Conservation (phyloP, 2,329 filamentous ascomycete genomes). For the Claviceps digitariae region DNA sequence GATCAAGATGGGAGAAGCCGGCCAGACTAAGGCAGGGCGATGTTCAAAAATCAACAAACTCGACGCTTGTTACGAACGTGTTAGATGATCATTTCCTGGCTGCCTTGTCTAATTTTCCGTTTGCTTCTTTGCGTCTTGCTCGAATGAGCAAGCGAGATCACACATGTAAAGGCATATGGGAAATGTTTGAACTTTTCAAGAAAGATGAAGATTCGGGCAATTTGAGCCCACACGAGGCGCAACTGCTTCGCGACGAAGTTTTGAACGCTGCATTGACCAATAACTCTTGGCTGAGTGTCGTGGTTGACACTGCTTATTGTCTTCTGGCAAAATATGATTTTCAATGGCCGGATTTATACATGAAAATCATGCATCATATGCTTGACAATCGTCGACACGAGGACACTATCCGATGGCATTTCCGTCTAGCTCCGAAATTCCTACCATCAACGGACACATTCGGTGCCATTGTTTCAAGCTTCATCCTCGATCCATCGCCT, state of each 20-base stretch:
- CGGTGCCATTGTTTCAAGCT: conserved; percentile 27
- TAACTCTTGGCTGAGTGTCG: conserved; percentile 12
- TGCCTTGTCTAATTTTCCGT: conserved; percentile 6
- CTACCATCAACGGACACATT: conserved; percentile 28
- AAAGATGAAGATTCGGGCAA: conserved; percentile 8
- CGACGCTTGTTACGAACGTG: background rate
- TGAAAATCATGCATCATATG: conserved; percentile 29
- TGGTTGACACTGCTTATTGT: conserved; percentile 16
- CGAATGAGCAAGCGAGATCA: conserved; percentile 9
- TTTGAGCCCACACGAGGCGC: conserved; percentile 12
- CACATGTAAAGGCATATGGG: conserved; percentile 16
- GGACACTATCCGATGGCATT: conserved; percentile 33
- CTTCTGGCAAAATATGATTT: conserved; percentile 25
- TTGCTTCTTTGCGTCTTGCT: conserved; percentile 11
- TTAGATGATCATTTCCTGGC: conserved; percentile 1
- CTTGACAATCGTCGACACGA: conserved; percentile 25
- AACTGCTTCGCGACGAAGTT: conserved; percentile 17
- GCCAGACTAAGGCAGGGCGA: conserved; percentile 9
- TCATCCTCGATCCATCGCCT: conserved; percentile 23
- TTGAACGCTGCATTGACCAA: conserved; percentile 16
- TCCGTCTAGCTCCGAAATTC: conserved; percentile 29
- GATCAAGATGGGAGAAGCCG: conserved; percentile 10
- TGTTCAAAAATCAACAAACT: background rate
- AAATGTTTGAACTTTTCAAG: conserved; percentile 13
- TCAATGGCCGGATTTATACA: conserved; percentile 37